Percentiles rank a stretch among this genome's conserved stretches.
Evolutionary conservation across 768 basidiomycete species (phyloP).

Genomic region (Cystobasidium ongulense): DNA sequence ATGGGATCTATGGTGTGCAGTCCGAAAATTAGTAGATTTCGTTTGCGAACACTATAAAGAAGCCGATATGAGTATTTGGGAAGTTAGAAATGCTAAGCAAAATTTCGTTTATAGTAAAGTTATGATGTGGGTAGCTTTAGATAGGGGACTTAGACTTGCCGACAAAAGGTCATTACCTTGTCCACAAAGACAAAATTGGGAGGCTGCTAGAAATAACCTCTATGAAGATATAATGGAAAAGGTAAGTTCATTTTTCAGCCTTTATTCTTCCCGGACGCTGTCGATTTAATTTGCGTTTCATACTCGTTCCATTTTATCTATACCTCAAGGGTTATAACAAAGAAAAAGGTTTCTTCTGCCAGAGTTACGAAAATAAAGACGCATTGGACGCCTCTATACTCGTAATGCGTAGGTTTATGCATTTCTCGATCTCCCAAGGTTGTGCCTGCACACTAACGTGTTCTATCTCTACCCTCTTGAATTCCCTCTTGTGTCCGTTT

Average conservation of each 20-base stretch:
- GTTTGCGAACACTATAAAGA: conserved; percentile 13
- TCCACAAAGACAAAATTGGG: conserved; percentile 54
- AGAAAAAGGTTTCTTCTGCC: conserved; percentile 60
- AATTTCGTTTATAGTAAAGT: conserved; percentile 30
- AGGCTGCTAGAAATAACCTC: conserved; percentile 63
- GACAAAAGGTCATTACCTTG: conserved; percentile 85
- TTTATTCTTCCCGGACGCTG: no score
- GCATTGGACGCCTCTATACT: conserved; percentile 73
- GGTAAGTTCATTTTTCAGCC: conserved; percentile 69
- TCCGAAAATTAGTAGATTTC: conserved; percentile 47
- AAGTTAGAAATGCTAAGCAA: conserved; percentile 63
- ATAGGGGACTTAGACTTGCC: conserved; percentile 84
- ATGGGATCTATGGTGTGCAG: conserved; percentile 35
- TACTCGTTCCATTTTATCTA: no score
- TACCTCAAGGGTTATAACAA: conserved; percentile 6
- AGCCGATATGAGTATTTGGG: conserved; percentile 82
- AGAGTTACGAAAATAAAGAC: conserved; percentile 76
- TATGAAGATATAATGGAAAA: conserved; percentile 91
- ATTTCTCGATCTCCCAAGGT: no score
- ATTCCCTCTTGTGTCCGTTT: no score
- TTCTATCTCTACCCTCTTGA: neutral
- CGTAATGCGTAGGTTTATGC: conserved; percentile 19
- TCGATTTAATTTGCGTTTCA: no score
- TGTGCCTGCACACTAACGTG: neutral
- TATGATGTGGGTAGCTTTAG: conserved; percentile 73